These are phyloP conservation scores for Leishmania guyanensis DNA, from an alignment of 208 protist species.

Conservation along the genomic window DNA sequence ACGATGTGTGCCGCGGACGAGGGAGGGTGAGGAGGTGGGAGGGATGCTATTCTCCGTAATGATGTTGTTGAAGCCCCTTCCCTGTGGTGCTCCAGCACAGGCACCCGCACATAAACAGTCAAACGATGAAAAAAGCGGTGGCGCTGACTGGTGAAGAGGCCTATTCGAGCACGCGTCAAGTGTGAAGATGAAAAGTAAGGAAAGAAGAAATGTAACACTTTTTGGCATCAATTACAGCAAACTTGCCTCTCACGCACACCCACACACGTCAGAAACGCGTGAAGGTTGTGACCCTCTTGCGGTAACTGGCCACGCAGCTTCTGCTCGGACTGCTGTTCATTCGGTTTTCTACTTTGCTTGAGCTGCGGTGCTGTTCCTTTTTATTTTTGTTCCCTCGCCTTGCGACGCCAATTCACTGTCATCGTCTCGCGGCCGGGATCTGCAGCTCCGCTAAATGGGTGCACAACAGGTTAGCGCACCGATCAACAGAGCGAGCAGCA, in stretches of 20 bases:
- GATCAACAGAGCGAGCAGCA: background rate
- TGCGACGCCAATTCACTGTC: background rate
- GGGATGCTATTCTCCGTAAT: background rate
- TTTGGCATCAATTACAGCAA: background rate
- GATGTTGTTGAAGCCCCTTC: background rate
- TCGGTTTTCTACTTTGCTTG: background rate
- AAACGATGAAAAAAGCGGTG: background rate
- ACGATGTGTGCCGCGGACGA: background rate
- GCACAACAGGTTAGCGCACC: background rate
- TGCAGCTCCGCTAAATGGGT: background rate
- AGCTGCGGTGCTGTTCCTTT: background rate
- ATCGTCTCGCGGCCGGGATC: background rate
- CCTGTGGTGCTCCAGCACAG: background rate
- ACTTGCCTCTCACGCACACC: background rate
- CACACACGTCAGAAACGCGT: background rate
- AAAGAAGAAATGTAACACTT: background rate
- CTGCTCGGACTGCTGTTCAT: background rate
- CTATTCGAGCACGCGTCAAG: background rate
- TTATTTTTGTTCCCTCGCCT: background rate
- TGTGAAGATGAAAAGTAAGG: background rate
- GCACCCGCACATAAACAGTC: background rate
- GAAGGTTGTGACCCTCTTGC: background rate
- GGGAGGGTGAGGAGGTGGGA: background rate
- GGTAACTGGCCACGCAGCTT: background rate
- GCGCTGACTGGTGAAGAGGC: background rate